Evolutionary conservation across 192 early-diverging fungal genomes (phyloP).

Genomic region (Coemansia sp.): DNA sequence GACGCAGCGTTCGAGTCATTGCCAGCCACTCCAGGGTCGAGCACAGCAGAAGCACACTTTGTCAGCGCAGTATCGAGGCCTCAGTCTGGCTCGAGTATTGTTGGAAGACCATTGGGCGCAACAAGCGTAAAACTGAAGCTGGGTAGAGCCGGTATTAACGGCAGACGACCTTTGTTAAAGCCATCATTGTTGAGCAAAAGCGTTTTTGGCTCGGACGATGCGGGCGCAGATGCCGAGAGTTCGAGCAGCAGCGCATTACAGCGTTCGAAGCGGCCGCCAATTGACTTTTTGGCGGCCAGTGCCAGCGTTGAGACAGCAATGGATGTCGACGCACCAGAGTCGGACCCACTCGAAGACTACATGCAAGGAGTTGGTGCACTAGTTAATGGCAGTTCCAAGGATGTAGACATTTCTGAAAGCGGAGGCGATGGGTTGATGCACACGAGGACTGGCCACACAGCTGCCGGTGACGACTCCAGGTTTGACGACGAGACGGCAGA

Average conservation of each 20-base stretch:
- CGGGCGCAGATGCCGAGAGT: slow-evolving; percentile 9
- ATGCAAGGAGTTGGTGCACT: slow-evolving; percentile 63
- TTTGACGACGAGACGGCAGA: slow-evolving; percentile 44
- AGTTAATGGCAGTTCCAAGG: slow-evolving; percentile 2
- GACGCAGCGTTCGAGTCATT: slow-evolving; percentile 26
- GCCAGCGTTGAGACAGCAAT: slow-evolving; percentile 13
- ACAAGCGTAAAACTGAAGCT: slow-evolving; percentile 14
- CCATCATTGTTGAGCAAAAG: slow-evolving; percentile 25
- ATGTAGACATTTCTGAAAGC: slow-evolving; percentile 20
- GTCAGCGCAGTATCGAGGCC: background rate
- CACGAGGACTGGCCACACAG: slow-evolving; percentile 28
- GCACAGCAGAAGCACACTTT: background rate
- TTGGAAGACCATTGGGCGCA: background rate
- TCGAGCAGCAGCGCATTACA: background rate
- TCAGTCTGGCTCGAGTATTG: background rate
- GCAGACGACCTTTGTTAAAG: slow-evolving; percentile 52
- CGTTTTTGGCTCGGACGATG: slow-evolving; percentile 39
- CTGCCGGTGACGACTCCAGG: slow-evolving; percentile 55
- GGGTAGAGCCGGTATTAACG: slow-evolving; percentile 40
- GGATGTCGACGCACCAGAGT: slow-evolving; percentile 58
- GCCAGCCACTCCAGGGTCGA: slow-evolving; percentile 14
- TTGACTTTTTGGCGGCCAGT: background rate
- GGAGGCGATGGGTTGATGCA: slow-evolving; percentile 4
- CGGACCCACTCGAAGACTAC: slow-evolving; percentile 81
- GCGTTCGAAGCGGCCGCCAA: background rate